Percentiles rank a stretch among this genome's conserved stretches.
Conservation (phyloP, 1,284 basidiomycete genomes). For the Farysia itapuensis region DNA sequence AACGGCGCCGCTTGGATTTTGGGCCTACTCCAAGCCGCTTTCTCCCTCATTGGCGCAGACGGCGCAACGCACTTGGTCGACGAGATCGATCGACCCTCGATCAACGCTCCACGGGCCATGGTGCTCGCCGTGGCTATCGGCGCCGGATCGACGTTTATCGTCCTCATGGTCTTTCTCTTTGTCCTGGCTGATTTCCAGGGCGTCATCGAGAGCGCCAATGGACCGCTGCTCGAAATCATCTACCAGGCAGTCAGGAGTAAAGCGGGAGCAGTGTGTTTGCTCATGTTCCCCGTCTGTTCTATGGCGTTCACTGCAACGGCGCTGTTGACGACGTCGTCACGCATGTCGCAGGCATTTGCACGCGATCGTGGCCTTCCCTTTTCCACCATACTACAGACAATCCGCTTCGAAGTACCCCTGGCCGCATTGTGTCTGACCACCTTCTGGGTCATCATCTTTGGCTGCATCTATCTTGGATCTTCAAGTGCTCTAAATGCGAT, state of each 20-base stretch:
- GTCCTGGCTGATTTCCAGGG: slow-evolving; percentile 67
- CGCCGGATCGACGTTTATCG: slow-evolving; percentile 66
- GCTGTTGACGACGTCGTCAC: slow-evolving; percentile 65
- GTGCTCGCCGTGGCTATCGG: slow-evolving; percentile 70
- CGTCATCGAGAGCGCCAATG: slow-evolving; percentile 66
- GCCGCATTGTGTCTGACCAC: slow-evolving; percentile 67
- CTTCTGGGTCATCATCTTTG: slow-evolving; percentile 59
- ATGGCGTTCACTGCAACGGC: slow-evolving; percentile 59
- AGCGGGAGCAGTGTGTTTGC: slow-evolving; percentile 68
- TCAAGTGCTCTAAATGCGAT: slow-evolving; percentile 65
- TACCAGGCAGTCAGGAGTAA: slow-evolving; percentile 69
- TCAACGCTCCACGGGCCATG: slow-evolving; percentile 68
- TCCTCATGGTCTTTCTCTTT: slow-evolving; percentile 72
- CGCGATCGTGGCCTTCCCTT: slow-evolving; percentile 71
- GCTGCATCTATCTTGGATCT: slow-evolving; percentile 64
- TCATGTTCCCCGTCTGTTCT: slow-evolving; percentile 61
- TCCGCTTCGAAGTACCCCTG: slow-evolving; percentile 60
- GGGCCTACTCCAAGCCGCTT: slow-evolving; percentile 61
- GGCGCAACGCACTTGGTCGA: slow-evolving; percentile 64
- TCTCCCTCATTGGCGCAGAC: slow-evolving; percentile 59
- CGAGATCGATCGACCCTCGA: slow-evolving; percentile 67
- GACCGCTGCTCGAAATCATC: slow-evolving; percentile 70
- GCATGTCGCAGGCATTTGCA: slow-evolving; percentile 73
- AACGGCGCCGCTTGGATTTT: slow-evolving; percentile 62
- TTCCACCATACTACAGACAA: slow-evolving; percentile 64